These are phyloP conservation scores for barrel medic (Medicago truncatula) DNA, from an alignment of 306 rosid species.

Conservation along the genomic window MtrunA17r5.0-ANR NC_053048.1:8112501-8113000, in stretches of 20 bases:
- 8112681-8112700: constrained; percentile 3
- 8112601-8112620: constrained; percentile 51
- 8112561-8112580: constrained; percentile 26
- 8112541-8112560: constrained; percentile 33
- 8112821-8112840: too few relatives aligned
- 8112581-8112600: constrained; percentile 6
- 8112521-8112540: constrained; percentile 46
- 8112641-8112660: constrained; percentile 64
- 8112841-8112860: too few relatives aligned
- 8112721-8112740: constrained; percentile 29
- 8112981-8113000: constrained; percentile 2
- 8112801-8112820: too few relatives aligned
- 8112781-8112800: too few relatives aligned
- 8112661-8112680: constrained; percentile 39
- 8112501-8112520: constrained; percentile 38
- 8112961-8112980: neutral
- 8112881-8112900: too few relatives aligned
- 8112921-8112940: too few relatives aligned
- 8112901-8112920: too few relatives aligned
- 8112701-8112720: constrained; percentile 1
- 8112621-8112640: constrained; percentile 25
- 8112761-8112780: constrained; percentile 25
- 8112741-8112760: constrained; percentile 42
- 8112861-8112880: too few relatives aligned
- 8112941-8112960: too few relatives aligned